Conservation (phyloP, 352 stramenopile genomes). For the Pythium plurisporium region DNA sequence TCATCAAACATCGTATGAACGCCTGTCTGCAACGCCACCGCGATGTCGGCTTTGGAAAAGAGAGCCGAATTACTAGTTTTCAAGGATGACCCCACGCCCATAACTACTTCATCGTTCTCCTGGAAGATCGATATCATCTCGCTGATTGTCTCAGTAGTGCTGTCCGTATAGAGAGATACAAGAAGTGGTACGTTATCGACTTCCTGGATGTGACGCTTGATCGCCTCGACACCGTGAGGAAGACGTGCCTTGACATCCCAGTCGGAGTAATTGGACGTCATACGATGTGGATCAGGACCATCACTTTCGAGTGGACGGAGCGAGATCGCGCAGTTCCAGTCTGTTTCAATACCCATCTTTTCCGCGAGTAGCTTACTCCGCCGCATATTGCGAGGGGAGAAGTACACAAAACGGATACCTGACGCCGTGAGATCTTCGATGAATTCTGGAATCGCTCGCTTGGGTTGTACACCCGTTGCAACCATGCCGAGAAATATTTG, state of each 20-base stretch:
- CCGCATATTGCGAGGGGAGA: conserved; percentile 98
- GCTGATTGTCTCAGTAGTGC: conserved; percentile 92
- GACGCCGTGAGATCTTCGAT: conserved; percentile 94
- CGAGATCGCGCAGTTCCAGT: conserved; percentile 99
- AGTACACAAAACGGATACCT: conserved; percentile 98
- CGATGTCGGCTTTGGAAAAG: conserved; percentile 71
- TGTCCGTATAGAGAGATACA: conserved; percentile 98
- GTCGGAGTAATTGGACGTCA: conserved; percentile 97
- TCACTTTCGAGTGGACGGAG: conserved; percentile 91
- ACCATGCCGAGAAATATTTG: conserved; percentile 98
- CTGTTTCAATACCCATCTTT: conserved; percentile 99
- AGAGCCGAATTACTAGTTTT: conserved; percentile 71
- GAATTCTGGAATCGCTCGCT: conserved; percentile 92
- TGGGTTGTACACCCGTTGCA: conserved; percentile 91
- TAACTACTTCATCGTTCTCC: conserved; percentile 77
- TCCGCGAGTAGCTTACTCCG: conserved; percentile 95
- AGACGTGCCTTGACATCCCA: conserved; percentile 96
- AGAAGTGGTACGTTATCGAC: conserved; percentile 98
- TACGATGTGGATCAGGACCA: conserved; percentile 91
- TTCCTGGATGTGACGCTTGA: conserved; percentile 94
- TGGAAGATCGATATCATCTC: conserved; percentile 92
- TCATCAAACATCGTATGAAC: conserved; percentile 74
- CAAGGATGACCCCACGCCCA: conserved; percentile 74
- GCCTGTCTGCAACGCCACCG: conserved; percentile 61
- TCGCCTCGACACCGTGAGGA: conserved; percentile 94